phyloP scores from a whole-genome alignment of 2,329 filamentous ascomycete genomes.

The Cyphellophora europaea region DNA sequence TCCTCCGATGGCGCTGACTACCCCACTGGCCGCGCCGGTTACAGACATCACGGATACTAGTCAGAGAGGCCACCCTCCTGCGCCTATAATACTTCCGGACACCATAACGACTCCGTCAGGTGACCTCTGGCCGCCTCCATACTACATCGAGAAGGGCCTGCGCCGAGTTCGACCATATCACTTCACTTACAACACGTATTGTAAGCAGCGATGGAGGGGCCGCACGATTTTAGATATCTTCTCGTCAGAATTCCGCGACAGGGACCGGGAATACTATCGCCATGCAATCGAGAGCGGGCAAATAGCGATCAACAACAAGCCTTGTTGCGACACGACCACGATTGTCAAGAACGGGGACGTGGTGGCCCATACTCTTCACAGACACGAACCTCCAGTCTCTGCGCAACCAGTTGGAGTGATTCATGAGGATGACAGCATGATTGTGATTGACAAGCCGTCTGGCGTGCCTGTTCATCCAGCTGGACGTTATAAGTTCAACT shows the following conservation, averaged over 20 bases:
- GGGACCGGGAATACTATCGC: constrained; percentile 74
- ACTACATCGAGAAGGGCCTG: constrained; percentile 74
- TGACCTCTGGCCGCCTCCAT: constrained; percentile 56
- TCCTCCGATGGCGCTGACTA: not conserved
- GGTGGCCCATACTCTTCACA: constrained; percentile 86
- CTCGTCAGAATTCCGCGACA: constrained; percentile 81
- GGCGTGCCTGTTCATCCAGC: constrained; percentile 93
- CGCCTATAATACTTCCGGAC: constrained; percentile 12
- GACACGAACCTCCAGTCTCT: constrained; percentile 90
- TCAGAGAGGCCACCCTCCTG: constrained; percentile 8
- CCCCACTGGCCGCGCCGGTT: not conserved
- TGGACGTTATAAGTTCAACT: constrained; percentile 92
- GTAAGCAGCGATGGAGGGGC: constrained; percentile 87
- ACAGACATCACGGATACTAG: not conserved
- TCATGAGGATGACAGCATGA: constrained; percentile 84
- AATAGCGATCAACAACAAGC: constrained; percentile 71
- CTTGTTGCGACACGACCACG: constrained; percentile 54
- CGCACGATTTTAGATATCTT: constrained; percentile 79
- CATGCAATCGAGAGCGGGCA: constrained; percentile 70
- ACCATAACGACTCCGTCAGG: constrained; percentile 16
- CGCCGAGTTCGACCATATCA: constrained; percentile 79
- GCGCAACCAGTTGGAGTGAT: constrained; percentile 70
- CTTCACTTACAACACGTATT: constrained; percentile 89
- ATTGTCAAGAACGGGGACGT: constrained; percentile 80
- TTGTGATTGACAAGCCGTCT: constrained; percentile 94